These are phyloP conservation scores for Eucalyptus camaldulensis DNA, from an alignment of 345 rosid species.

Conservation along the genomic window DNA sequence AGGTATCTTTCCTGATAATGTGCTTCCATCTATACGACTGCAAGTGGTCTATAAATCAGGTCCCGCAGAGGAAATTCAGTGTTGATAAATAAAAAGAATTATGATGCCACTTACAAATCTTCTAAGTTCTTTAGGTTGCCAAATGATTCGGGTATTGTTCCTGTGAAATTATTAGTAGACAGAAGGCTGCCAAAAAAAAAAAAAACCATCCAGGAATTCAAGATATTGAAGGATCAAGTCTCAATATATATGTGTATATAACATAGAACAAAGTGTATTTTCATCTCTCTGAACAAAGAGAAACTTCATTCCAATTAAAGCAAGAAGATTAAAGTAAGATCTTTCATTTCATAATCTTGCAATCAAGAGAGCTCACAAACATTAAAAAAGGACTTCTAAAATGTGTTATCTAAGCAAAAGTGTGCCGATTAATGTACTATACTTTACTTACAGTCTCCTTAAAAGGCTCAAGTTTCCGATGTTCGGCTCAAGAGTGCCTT, in stretches of 20 bases:
- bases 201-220: neutral
- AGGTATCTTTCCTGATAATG: slow-evolving; percentile 66
- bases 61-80: neutral
- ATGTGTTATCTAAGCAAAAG: neutral
- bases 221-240: neutral
- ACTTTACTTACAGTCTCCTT: slow-evolving; percentile 3
- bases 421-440: neutral
- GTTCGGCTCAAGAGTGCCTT: slow-evolving; percentile 47
- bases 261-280: neutral
- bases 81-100: neutral
- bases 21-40: slow-evolving; percentile 80
- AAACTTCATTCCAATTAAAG: neutral
- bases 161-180: slow-evolving; percentile 63
- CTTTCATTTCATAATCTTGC: neutral
- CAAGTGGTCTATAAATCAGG: neutral
- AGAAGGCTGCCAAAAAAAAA: slow-evolving; percentile 26
- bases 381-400: neutral
- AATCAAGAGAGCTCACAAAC: neutral
- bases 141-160: slow-evolving; percentile 61
- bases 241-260: neutral
- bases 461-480: slow-evolving; percentile 53
- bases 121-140: slow-evolving; percentile 47
- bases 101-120: slow-evolving; percentile 52
- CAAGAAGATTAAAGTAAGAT: neutral
- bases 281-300: neutral